Conservation (phyloP, 768 basidiomycete genomes). For the Daedalea quercina region DNA sequence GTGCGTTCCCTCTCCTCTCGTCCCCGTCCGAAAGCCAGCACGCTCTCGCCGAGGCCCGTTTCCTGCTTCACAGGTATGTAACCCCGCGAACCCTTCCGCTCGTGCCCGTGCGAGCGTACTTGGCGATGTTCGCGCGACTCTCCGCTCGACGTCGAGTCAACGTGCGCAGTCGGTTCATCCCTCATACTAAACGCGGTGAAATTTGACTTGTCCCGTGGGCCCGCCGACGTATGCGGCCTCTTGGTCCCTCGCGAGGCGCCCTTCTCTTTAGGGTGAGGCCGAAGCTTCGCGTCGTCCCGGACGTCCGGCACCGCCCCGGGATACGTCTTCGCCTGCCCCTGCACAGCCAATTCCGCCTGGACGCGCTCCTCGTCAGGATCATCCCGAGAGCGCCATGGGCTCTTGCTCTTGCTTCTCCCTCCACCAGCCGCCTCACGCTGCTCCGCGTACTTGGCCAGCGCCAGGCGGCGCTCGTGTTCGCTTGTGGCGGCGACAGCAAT, state of each 20-base stretch:
- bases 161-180: conserved; percentile 2
- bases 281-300: neutral
- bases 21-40: conserved; percentile 4
- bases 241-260: conserved; percentile 26
- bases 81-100: conserved; percentile 2
- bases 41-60: conserved; percentile 10
- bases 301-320: neutral
- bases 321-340: neutral
- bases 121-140: neutral
- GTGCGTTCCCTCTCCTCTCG: conserved; percentile 16
- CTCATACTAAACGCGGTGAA: conserved; percentile 15
- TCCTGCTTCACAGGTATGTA: neutral
- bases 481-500: conserved; percentile 63
- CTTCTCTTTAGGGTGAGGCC: neutral
- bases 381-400: conserved; percentile 9
- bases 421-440: conserved; percentile 14
- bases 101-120: neutral
- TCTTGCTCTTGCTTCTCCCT: conserved; percentile 15
- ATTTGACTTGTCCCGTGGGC: conserved; percentile 50
- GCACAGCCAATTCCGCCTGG: neutral
- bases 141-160: neutral
- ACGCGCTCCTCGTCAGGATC: conserved; percentile 2
- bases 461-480: conserved; percentile 59
- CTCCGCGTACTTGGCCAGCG: conserved; percentile 54
- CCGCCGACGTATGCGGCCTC: conserved; percentile 72